These are phyloP conservation scores for Phialophora verrucosa DNA, from an alignment of 2,329 filamentous ascomycete species.

Conservation along the genomic window DNA sequence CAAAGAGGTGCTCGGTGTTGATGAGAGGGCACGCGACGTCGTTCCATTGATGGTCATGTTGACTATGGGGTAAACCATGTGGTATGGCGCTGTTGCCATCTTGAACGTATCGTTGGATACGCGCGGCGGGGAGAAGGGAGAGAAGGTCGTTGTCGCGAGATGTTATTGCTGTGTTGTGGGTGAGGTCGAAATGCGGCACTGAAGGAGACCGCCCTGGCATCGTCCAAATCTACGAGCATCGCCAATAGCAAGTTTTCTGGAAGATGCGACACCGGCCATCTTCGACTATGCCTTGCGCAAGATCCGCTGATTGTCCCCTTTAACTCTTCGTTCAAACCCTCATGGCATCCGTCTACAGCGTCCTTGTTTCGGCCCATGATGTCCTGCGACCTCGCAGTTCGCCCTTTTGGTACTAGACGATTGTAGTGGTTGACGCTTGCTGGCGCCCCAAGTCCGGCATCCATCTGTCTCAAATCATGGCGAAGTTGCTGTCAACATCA, in stretches of 20 bases:
- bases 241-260: not conserved
- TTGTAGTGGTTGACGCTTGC: not conserved
- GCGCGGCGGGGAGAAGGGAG: not conserved
- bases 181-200: not conserved
- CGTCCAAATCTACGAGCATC: conserved; percentile 3
- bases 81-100: conserved; percentile 4
- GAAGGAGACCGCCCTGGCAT: not conserved
- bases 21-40: not conserved
- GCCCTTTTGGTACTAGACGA: not conserved
- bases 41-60: not conserved
- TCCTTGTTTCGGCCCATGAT: not conserved
- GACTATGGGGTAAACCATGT: not conserved
- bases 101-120: not conserved
- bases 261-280: not conserved
- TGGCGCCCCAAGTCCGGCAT: not conserved
- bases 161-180: not conserved
- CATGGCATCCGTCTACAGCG: not conserved
- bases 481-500: not conserved
- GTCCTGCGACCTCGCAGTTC: not conserved
- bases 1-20: not conserved
- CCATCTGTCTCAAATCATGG: not conserved
- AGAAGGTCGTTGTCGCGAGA: not conserved
- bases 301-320: not conserved
- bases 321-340: not conserved
- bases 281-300: conserved; percentile 3